Evolutionary conservation across 108 stramenopile genomes (phyloP).

Genomic region (Nannochloropsis granulata): DNA sequence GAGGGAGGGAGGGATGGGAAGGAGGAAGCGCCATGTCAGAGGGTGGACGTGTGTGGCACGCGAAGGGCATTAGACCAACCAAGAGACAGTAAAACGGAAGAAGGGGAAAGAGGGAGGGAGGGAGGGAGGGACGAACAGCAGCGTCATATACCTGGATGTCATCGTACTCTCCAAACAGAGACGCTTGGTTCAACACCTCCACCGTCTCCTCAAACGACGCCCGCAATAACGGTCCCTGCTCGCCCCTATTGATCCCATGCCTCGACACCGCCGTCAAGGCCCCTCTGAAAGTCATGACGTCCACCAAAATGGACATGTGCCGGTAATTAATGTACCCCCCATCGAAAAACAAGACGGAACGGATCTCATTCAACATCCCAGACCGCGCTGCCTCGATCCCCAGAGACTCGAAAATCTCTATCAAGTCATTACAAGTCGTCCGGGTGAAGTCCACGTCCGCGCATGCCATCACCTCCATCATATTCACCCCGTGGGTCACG

Average conservation of each 20-base stretch:
- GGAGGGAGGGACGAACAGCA: too few relatives aligned
- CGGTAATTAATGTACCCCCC: slow-evolving; percentile 98
- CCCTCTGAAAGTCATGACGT: slow-evolving; percentile 96
- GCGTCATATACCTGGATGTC: slow-evolving; percentile 37
- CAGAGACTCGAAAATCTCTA: slow-evolving; percentile 83
- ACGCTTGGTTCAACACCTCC: slow-evolving; percentile 94
- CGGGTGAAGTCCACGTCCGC: slow-evolving; percentile 81
- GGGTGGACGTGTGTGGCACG: too few relatives aligned
- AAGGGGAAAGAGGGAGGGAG: too few relatives aligned
- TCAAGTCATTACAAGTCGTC: slow-evolving; percentile 82
- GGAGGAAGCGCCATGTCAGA: too few relatives aligned
- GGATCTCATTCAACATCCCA: slow-evolving; percentile 54
- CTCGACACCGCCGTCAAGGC: slow-evolving; percentile 91
- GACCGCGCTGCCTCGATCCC: slow-evolving; percentile 92
- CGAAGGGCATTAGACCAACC: too few relatives aligned
- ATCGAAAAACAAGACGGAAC: slow-evolving; percentile 77
- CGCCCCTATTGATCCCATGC: slow-evolving; percentile 96
- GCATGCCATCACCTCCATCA: slow-evolving; percentile 72
- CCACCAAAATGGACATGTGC: slow-evolving; percentile 86
- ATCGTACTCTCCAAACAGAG: slow-evolving; percentile 79
- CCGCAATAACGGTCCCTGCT: slow-evolving; percentile 80
- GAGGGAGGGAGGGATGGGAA: too few relatives aligned
- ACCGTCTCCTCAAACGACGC: slow-evolving; percentile 95
- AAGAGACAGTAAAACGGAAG: too few relatives aligned
- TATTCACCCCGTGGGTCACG: slow-evolving; percentile 87